Evolutionary conservation across 371 early-diverging fungal species (phyloP).

Genomic region (Mortierella sp.): DNA sequence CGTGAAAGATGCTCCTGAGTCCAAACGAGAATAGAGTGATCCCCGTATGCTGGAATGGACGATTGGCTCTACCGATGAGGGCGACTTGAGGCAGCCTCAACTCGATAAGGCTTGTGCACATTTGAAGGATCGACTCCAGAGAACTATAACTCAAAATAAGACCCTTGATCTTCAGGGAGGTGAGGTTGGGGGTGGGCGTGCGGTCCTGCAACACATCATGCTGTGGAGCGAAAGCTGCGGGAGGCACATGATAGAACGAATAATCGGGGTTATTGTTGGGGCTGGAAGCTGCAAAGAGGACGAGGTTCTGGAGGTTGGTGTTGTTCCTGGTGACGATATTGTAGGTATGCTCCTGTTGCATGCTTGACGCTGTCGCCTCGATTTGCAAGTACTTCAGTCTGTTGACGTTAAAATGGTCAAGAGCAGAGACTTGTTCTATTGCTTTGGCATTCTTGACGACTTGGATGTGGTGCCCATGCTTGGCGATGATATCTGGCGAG

Average conservation of each 20-base stretch:
- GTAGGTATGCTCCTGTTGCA: neutral
- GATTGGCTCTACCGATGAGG: neutral
- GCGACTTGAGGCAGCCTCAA: neutral
- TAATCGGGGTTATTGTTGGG: no score
- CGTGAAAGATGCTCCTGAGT: neutral
- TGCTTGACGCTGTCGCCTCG: neutral
- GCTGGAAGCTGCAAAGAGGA: neutral
- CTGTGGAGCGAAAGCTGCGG: neutral
- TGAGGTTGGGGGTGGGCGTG: neutral
- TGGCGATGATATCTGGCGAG: neutral
- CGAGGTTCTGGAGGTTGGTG: neutral
- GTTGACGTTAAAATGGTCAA: neutral
- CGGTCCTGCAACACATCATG: no score
- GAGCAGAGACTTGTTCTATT: neutral
- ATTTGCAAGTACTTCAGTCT: neutral
- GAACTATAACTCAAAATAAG: neutral
- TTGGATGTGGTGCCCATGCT: constrained; percentile 18
- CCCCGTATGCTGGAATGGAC: neutral
- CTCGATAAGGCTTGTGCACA: neutral
- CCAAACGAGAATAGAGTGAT: neutral
- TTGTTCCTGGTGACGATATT: neutral
- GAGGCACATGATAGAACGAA: neutral
- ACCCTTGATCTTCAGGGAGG: neutral
- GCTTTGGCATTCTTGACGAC: neutral
- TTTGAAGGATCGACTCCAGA: neutral